These are phyloP conservation scores for Aspergillus haitiensis DNA, from an alignment of 495 filamentous ascomycete species.

Conservation along the genomic window DNA sequence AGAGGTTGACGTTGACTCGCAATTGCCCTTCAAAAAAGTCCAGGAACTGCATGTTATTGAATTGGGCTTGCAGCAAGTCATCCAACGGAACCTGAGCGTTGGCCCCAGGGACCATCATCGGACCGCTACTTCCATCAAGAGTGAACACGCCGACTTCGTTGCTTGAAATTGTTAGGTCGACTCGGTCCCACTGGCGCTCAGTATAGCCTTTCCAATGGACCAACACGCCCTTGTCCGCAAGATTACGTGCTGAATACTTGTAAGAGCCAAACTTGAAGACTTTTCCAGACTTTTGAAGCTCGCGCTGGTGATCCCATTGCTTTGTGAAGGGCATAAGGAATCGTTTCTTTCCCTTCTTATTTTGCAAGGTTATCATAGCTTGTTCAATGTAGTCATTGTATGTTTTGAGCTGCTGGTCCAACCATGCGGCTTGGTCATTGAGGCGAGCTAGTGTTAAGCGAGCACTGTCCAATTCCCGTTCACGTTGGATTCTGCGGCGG, in stretches of 20 bases:
- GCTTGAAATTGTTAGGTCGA: slow-evolving; percentile 89
- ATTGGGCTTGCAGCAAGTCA: slow-evolving; percentile 93
- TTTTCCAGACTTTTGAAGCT: slow-evolving; percentile 85
- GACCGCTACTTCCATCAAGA: slow-evolving; percentile 86
- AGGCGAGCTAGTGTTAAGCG: slow-evolving; percentile 79
- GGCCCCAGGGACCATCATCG: slow-evolving; percentile 94
- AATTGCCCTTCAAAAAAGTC: slow-evolving; percentile 86
- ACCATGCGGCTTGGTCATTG: slow-evolving; percentile 86
- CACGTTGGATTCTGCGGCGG: slow-evolving; percentile 82
- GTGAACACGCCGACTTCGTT: slow-evolving; percentile 95
- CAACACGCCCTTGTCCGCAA: slow-evolving; percentile 91
- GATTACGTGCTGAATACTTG: slow-evolving; percentile 88
- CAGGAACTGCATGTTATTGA: slow-evolving; percentile 93
- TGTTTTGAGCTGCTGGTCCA: slow-evolving; percentile 91
- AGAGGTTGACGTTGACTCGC: slow-evolving; percentile 90
- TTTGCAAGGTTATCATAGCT: slow-evolving; percentile 97
- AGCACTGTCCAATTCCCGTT: slow-evolving; percentile 87
- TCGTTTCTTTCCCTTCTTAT: slow-evolving; percentile 92
- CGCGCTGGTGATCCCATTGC: slow-evolving; percentile 96
- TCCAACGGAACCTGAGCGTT: slow-evolving; percentile 88
- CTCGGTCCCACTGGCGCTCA: slow-evolving; percentile 84
- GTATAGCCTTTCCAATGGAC: slow-evolving; percentile 82
- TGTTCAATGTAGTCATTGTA: slow-evolving; percentile 99
- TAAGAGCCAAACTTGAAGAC: slow-evolving; percentile 96
- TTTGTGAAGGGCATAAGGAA: slow-evolving; percentile 97